These are phyloP conservation scores for Aspergillus neoniger DNA, from an alignment of 2,329 filamentous ascomycete species.

Conservation along the genomic window DNA sequence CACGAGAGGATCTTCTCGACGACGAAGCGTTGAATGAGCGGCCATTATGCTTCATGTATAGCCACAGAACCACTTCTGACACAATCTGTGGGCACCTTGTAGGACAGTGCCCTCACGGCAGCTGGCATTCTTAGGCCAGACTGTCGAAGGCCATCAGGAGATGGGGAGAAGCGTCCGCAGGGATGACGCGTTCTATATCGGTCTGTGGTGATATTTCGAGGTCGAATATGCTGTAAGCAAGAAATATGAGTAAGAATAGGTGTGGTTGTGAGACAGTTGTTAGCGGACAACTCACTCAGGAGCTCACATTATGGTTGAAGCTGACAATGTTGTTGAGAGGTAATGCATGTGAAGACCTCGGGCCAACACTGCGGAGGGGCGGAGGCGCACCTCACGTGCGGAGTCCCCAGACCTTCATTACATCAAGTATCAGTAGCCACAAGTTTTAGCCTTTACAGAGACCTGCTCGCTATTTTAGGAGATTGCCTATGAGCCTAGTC, in stretches of 20 bases:
- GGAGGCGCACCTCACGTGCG: conserved; percentile 24
- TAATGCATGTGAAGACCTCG: conserved; percentile 30
- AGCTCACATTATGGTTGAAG: conserved; percentile 18
- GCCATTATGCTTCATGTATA: conserved; percentile 61
- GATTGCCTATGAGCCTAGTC: not conserved
- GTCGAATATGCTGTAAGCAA: not conserved
- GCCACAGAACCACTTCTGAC: not conserved
- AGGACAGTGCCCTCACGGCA: conserved; percentile 13
- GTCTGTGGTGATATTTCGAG: not conserved
- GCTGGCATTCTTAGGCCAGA: conserved; percentile 19
- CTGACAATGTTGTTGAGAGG: conserved; percentile 5
- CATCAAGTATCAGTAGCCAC: not conserved
- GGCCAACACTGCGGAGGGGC: conserved; percentile 19
- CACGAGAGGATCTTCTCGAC: conserved; percentile 66
- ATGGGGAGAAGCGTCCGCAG: conserved; percentile 4
- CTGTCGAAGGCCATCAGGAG: conserved; percentile 22
- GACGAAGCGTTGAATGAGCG: conserved; percentile 78
- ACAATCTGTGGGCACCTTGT: not conserved
- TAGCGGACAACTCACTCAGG: conserved; percentile 9
- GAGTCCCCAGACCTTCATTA: conserved; percentile 17
- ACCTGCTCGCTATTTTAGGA: not conserved
- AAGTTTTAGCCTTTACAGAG: too few relatives aligned
- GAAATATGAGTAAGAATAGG: not conserved
- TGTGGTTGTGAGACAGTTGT: not conserved
- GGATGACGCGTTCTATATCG: conserved; percentile 7